phyloP scores from a whole-genome alignment of 1,139 yeast genomes.

The Candida sojae region DNA sequence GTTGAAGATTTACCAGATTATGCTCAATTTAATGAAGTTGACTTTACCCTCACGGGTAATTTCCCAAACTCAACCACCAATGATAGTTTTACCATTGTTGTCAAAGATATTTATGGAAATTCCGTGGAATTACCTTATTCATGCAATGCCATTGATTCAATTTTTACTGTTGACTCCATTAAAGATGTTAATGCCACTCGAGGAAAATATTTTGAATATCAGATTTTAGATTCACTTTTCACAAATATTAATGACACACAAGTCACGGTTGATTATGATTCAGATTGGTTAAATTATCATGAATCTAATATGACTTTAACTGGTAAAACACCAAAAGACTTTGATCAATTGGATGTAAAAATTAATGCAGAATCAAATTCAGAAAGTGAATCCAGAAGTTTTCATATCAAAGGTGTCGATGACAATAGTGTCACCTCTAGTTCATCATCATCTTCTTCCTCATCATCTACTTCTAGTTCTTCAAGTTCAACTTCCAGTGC shows the following conservation, averaged over 20 bases:
- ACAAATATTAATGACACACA: slow-evolving; percentile 54
- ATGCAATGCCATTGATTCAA: slow-evolving; percentile 46
- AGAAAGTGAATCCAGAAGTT: slow-evolving; percentile 40
- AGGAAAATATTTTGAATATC: slow-evolving; percentile 58
- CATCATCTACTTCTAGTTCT: slow-evolving; percentile 27
- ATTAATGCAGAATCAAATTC: slow-evolving; percentile 51
- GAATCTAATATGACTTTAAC: slow-evolving; percentile 61
- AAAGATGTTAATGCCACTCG: slow-evolving; percentile 68
- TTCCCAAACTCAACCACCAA: slow-evolving; percentile 50
- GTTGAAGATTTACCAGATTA: slow-evolving; percentile 59
- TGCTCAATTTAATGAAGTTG: slow-evolving; percentile 48
- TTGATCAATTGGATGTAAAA: slow-evolving; percentile 49
- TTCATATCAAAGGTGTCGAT: slow-evolving; percentile 59
- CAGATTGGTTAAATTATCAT: slow-evolving; percentile 69
- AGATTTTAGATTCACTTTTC: slow-evolving; percentile 53
- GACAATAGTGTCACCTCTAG: slow-evolving; percentile 20
- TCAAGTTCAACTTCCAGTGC: slow-evolving; percentile 25
- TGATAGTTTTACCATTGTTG: slow-evolving; percentile 54
- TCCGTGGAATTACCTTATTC: slow-evolving; percentile 58
- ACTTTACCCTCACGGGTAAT: slow-evolving; percentile 56
- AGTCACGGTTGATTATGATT: slow-evolving; percentile 38
- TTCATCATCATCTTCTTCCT: slow-evolving; percentile 21
- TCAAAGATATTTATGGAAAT: slow-evolving; percentile 67
- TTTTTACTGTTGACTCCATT: slow-evolving; percentile 55
- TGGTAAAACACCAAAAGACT: slow-evolving; percentile 67